Percentiles rank a stretch among this genome's conserved stretches.
phyloP scores from a whole-genome alignment of 441 rosid species.

The Eugenia klotzschiana region DNA sequence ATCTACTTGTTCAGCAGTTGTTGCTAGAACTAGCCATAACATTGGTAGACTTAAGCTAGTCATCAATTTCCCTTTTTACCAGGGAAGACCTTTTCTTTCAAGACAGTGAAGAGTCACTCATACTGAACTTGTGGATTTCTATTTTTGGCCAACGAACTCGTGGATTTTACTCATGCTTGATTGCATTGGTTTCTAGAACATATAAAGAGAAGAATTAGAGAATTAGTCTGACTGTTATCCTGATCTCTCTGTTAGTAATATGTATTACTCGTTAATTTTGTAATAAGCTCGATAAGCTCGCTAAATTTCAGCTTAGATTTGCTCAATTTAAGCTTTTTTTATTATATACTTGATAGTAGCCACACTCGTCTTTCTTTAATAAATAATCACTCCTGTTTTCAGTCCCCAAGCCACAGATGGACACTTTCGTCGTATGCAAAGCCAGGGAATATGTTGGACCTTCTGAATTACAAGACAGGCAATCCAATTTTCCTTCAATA shows the following conservation, averaged over 20 bases:
- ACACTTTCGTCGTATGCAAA: constrained; percentile 57
- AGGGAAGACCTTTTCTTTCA: not conserved
- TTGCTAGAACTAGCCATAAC: not conserved
- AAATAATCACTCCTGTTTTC: not conserved
- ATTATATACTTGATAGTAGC: not conserved
- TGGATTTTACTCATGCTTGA: not conserved
- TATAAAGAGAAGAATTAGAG: not conserved
- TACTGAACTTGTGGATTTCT: not conserved
- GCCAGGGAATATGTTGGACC: constrained; percentile 27
- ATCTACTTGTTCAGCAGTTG: not conserved
- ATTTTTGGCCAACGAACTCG: not conserved
- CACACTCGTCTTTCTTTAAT: not conserved
- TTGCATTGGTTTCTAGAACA: not conserved
- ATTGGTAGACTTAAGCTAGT: not conserved
- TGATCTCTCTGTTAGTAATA: not conserved
- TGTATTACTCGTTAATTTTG: not conserved
- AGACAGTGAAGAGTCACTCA: not conserved
- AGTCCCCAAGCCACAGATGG: constrained; percentile 57
- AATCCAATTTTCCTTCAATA: not conserved
- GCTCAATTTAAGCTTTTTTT: not conserved
- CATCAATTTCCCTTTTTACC: not conserved
- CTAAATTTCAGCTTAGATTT: not conserved
- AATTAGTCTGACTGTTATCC: not conserved
- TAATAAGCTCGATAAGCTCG: not conserved
- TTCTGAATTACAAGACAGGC: constrained; percentile 24